Evolutionary conservation across 495 filamentous ascomycete species (phyloP).

Genomic region (Bacidia gigantensis): DNA sequence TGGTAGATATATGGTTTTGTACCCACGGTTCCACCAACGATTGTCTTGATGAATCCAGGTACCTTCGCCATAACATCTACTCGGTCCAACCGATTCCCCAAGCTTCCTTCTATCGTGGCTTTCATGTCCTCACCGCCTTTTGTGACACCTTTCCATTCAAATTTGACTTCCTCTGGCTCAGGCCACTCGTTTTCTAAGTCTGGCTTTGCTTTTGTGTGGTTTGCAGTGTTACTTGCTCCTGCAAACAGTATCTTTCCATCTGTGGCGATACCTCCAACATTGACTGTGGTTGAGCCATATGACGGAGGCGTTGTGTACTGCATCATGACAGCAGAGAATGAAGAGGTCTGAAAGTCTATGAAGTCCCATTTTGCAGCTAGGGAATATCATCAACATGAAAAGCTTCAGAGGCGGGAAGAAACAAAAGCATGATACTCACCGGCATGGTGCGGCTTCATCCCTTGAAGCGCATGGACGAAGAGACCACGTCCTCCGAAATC

Average conservation of each 20-base stretch:
- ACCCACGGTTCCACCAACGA: conserved; percentile 74
- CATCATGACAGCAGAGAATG: conserved; percentile 82
- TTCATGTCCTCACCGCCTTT: conserved; percentile 58
- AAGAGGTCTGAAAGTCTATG: conserved; percentile 76
- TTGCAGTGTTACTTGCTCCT: conserved; percentile 44
- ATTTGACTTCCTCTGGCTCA: conserved; percentile 62
- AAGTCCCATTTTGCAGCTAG: conserved; percentile 88
- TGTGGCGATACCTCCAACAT: conserved; percentile 66
- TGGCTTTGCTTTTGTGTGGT: conserved; percentile 50
- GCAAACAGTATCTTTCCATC: conserved; percentile 70
- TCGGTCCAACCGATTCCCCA: conserved; percentile 64
- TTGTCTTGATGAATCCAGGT: conserved; percentile 84
- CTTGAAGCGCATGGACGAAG: conserved; percentile 74
- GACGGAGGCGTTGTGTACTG: conserved; percentile 91
- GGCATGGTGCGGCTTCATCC: conserved; percentile 98
- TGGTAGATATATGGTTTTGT: conserved; percentile 97
- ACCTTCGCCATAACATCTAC: conserved; percentile 96
- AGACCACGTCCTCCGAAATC: conserved; percentile 69
- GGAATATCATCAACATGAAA: conserved; percentile 8
- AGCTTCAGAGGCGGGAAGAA: neutral
- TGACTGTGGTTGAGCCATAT: conserved; percentile 80
- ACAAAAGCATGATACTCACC: conserved; percentile 29
- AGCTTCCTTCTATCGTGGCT: conserved; percentile 51
- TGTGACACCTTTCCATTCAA: conserved; percentile 63
- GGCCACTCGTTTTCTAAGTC: conserved; percentile 82